Conservation (phyloP, 1,139 yeast genomes). For the Candida tetrigidarum region DNA sequence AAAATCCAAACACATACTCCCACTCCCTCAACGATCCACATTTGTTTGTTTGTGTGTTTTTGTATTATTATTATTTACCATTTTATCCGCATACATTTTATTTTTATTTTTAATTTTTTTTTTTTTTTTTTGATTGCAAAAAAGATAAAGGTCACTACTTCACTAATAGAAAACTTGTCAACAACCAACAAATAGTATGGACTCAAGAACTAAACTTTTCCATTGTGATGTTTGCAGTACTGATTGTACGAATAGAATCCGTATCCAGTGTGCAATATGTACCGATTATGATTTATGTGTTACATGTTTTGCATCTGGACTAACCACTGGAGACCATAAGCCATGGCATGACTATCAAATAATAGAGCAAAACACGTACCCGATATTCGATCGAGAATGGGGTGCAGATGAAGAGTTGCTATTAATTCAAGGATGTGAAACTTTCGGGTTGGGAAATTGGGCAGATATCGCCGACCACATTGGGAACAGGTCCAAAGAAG, state of each 20-base stretch:
- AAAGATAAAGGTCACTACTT: constrained; percentile 7
- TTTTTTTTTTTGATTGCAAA: constrained; percentile 11
- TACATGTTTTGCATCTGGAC: constrained; percentile 91
- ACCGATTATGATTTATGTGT: constrained; percentile 95
- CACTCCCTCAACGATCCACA: neutral
- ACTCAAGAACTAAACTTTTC: constrained; percentile 52
- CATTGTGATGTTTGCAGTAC: constrained; percentile 97
- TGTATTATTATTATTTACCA: constrained; percentile 6
- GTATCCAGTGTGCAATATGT: constrained; percentile 91
- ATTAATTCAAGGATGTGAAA: constrained; percentile 89
- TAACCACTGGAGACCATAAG: constrained; percentile 79
- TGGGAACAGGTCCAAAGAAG: constrained; percentile 91
- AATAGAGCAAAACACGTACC: constrained; percentile 93
- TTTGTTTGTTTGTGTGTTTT: neutral
- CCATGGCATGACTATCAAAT: constrained; percentile 95
- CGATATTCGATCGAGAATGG: constrained; percentile 90
- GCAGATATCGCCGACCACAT: constrained; percentile 95
- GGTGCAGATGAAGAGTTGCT: constrained; percentile 97
- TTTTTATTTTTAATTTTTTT: neutral
- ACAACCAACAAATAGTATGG: too few relatives aligned
- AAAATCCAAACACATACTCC: neutral
- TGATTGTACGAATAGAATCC: constrained; percentile 90
- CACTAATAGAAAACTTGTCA: too few relatives aligned
- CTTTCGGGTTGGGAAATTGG: constrained; percentile 95
- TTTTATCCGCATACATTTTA: constrained; percentile 1